These are phyloP conservation scores for Panaeolus cyanescens DNA, from an alignment of 768 basidiomycete species.

Conservation along the genomic window DNA sequence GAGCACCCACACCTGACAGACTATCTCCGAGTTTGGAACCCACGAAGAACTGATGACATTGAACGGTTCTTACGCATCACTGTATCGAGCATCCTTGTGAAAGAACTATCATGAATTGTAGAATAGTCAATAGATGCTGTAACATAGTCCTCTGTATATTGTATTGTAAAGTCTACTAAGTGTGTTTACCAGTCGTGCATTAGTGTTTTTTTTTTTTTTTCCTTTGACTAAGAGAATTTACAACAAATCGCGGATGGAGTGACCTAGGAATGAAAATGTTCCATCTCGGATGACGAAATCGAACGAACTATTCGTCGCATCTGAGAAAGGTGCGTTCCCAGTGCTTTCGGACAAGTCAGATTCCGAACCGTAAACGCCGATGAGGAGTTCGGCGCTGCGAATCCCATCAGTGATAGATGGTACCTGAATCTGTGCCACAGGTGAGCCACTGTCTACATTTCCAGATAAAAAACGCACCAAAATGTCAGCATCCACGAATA, in stretches of 20 bases:
- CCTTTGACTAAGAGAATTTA: neutral
- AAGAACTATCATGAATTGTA: constrained; percentile 8
- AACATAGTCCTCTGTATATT: constrained; percentile 9
- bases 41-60: constrained; percentile 64
- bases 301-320: constrained; percentile 49
- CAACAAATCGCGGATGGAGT: constrained; percentile 45
- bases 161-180: constrained; percentile 5
- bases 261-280: constrained; percentile 68
- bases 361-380: constrained; percentile 79
- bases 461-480: constrained; percentile 56
- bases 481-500: constrained; percentile 85
- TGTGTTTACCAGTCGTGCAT: neutral
- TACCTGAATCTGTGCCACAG: constrained; percentile 65
- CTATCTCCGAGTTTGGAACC: constrained; percentile 75
- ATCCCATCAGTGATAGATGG: constrained; percentile 89
- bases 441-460: constrained; percentile 7
- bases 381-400: constrained; percentile 84
- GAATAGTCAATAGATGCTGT: constrained; percentile 8
- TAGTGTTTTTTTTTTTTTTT: neutral
- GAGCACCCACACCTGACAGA: constrained; percentile 36
- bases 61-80: constrained; percentile 65
- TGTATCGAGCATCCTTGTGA: constrained; percentile 70
- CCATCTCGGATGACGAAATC: constrained; percentile 73
- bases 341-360: neutral
- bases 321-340: constrained; percentile 20